Base-by-base conservation (phyloP, 495 filamentous ascomycete species). In the Xylaria telfairii region DNA sequence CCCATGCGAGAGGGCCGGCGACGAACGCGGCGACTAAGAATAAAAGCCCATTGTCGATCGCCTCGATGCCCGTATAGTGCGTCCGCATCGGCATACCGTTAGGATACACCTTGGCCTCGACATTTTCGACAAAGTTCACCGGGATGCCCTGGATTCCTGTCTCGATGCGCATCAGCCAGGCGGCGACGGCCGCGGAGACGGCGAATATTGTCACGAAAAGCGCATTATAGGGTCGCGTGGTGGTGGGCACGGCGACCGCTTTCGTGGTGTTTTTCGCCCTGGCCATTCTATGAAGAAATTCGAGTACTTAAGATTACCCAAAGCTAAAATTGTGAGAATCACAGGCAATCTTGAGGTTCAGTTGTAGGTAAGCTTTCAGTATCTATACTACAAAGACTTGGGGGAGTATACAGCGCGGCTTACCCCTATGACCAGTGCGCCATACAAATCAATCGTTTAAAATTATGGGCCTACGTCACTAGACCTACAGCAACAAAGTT, bases 11-110 rank as follows among this genome's bases (percentile, higher is more conserved):
- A 3, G 73, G 51, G 0, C 71, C 76, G 37, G 72, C 61, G 44
- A 73, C 28, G 67, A 78, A 79, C 0, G 71, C 72, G 24, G 71
- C 57, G 72, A 79, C 77, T 1, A 79, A 47, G 49, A 74, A 72
- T 17, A 51, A 26, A 15, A 71, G 67, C 15, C 54, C 32, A 15
- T 49, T 57, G 67, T 78, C 78, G 63, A 78, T 13, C 24, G 30
- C 62, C 26, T 28, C 56, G 60, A 75, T 26, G 56, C 78, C 78
- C 21, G 76, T 78, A 67, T 75, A 78, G 9, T 39, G 57, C n/a
- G 65, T 71, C 49, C 68, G 54, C 60, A 76, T 64, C 7, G 74
- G 76, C 44, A 37, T 66, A 49, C 76, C 76, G 64, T 78, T 68
- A 7, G 56, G 70, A 42, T 74, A 67, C 28, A 54, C 51, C 60